phyloP scores from a whole-genome alignment of 441 rosid genomes.

The Capsella rubella region DNA sequence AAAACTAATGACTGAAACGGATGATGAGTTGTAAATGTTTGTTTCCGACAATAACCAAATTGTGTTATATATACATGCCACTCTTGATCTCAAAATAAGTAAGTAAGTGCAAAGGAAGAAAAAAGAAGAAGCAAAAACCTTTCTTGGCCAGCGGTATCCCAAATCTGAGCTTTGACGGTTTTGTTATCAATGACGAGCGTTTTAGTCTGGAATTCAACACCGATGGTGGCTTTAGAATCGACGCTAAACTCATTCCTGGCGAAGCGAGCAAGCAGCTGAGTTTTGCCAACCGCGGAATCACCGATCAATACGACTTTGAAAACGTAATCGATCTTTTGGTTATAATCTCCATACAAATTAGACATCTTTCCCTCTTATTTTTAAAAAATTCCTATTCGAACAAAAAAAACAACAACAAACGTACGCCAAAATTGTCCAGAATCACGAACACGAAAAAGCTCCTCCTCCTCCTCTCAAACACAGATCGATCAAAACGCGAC shows the following conservation, averaged over 20 bases:
- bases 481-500: slow-evolving; percentile 27
- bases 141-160: slow-evolving; percentile 74
- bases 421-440: slow-evolving; percentile 13
- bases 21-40: background rate
- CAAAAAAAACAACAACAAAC: background rate
- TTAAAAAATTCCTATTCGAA: background rate
- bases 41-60: background rate
- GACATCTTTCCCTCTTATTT: slow-evolving; percentile 54
- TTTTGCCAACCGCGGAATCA: slow-evolving; percentile 66
- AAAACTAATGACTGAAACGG: too few species aligned
- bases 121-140: slow-evolving; percentile 42
- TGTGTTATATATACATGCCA: background rate
- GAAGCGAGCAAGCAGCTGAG: slow-evolving; percentile 65
- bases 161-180: slow-evolving; percentile 67
- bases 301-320: slow-evolving; percentile 69
- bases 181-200: slow-evolving; percentile 63
- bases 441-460: slow-evolving; percentile 22
- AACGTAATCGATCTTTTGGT: slow-evolving; percentile 82
- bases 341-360: slow-evolving; percentile 71
- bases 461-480: slow-evolving; percentile 9
- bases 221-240: slow-evolving; percentile 68
- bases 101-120: background rate
- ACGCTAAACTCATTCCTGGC: slow-evolving; percentile 66
- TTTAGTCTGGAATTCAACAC: slow-evolving; percentile 69
- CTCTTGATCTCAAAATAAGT: background rate